A percentile compares a stretch with the other conserved stretches of the same genome.
These are phyloP conservation scores for Henckelia pumila DNA, from an alignment of 257 asterid species.

Conservation along the genomic window DNA sequence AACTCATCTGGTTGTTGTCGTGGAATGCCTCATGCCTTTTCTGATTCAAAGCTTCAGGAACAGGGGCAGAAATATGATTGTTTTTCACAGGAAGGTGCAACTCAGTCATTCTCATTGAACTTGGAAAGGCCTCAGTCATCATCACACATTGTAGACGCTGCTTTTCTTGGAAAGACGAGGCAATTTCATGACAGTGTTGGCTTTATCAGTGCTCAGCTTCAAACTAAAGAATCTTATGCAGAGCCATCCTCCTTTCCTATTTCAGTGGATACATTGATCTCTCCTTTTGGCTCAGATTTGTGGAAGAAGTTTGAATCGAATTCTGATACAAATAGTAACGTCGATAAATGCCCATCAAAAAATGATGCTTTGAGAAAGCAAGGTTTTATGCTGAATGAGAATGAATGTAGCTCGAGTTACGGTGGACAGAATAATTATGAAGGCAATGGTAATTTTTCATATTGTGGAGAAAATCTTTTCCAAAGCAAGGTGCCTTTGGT, in stretches of 20 bases:
- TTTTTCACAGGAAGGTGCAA: conserved; percentile 46
- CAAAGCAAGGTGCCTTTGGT: conserved; percentile 25
- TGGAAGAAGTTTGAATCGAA: conserved; percentile 24
- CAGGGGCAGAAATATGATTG: conserved; percentile 46
- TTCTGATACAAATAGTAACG: conserved; percentile 16
- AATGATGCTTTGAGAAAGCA: conserved; percentile 30
- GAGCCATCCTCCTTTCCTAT: conserved; percentile 34
- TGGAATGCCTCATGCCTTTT: conserved; percentile 62
- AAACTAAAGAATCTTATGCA: conserved; percentile 29
- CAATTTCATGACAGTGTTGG: conserved; percentile 37
- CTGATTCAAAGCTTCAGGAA: conserved; percentile 70
- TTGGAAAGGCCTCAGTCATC: conserved; percentile 44
- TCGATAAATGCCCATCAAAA: conserved; percentile 23
- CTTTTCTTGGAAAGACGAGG: conserved; percentile 42
- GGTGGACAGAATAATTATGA: conserved; percentile 25
- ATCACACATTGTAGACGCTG: conserved; percentile 30
- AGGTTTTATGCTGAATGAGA: conserved; percentile 29
- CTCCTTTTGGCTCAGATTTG: conserved; percentile 33
- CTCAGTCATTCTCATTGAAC: conserved; percentile 49
- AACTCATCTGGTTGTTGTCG: conserved; percentile 32
- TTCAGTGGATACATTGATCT: conserved; percentile 30
- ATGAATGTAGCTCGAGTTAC: conserved; percentile 23
- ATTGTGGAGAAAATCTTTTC: conserved; percentile 18
- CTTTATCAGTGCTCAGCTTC: conserved; percentile 36
- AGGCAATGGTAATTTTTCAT: conserved; percentile 19